Conservation (phyloP, 306 rosid genomes). For the Dryas drummondii region DNA sequence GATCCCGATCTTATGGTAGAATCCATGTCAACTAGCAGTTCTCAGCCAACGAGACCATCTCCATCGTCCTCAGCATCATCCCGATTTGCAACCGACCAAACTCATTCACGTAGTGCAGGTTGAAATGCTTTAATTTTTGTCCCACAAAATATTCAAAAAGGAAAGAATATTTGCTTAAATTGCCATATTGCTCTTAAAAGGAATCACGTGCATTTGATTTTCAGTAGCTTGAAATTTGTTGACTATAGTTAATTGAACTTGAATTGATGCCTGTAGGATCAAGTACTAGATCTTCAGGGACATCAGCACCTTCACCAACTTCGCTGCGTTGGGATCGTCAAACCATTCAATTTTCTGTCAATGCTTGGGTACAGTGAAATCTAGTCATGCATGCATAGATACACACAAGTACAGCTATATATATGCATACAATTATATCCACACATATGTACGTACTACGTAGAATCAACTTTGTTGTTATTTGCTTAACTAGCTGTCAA, state of each 20-base stretch:
- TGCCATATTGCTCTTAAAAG: constrained; percentile 6
- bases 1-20: constrained; percentile 86
- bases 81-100: constrained; percentile 49
- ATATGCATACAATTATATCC: not conserved
- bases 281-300: constrained; percentile 60
- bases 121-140: constrained; percentile 14
- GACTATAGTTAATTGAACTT: constrained; percentile 21
- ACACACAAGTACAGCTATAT: not conserved
- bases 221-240: constrained; percentile 1
- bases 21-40: constrained; percentile 55
- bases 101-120: constrained; percentile 63
- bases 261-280: constrained; percentile 51
- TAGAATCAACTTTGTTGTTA: not conserved
- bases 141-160: not conserved
- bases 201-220: not conserved
- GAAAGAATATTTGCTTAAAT: not conserved
- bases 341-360: constrained; percentile 82
- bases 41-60: constrained; percentile 65
- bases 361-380: constrained; percentile 78
- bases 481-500: not conserved
- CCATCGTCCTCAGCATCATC: constrained; percentile 45
- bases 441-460: not conserved
- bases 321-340: constrained; percentile 83
- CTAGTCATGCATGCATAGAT: constrained; percentile 17
- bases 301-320: constrained; percentile 64